A percentile compares a stretch with the other conserved stretches of the same genome.
Conservation (phyloP, 108 stramenopile genomes). For the Cyclotella baltica region DNA sequence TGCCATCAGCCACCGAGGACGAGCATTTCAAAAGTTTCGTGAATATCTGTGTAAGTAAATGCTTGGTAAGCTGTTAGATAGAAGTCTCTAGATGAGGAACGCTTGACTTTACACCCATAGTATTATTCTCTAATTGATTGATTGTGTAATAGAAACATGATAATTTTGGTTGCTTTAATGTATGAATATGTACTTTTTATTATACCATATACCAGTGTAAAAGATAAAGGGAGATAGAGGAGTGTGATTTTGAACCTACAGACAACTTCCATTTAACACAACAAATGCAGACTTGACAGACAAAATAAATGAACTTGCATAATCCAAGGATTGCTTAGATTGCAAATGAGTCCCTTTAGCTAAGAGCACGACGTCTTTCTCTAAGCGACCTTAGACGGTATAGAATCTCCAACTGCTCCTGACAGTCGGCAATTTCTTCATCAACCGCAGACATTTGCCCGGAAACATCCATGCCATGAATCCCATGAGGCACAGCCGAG, state of each 20-base stretch:
- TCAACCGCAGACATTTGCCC: not conserved
- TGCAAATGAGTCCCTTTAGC: not conserved
- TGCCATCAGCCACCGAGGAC: conserved; percentile 81
- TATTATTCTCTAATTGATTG: too few relatives aligned
- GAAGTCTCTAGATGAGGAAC: not conserved
- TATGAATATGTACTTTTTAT: too few relatives aligned
- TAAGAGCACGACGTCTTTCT: not conserved
- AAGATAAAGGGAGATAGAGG: too few relatives aligned
- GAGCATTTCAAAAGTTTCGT: conserved; percentile 70
- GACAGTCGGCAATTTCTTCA: conserved; percentile 1
- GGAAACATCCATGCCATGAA: not conserved
- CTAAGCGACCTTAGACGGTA: not conserved
- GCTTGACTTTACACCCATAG: not conserved
- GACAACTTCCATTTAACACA: too few relatives aligned
- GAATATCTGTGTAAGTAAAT: conserved; percentile 31
- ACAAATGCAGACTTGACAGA: not conserved
- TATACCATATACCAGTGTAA: too few relatives aligned
- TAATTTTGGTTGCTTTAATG: too few relatives aligned
- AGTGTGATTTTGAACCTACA: too few relatives aligned
- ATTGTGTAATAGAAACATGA: too few relatives aligned
- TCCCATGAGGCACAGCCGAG: not conserved
- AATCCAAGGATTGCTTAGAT: not conserved
- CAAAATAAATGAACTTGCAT: not conserved
- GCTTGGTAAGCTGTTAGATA: not conserved
- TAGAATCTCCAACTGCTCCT: conserved; percentile 16